These are phyloP conservation scores for Drosera capensis DNA, from an alignment of 148 eudicot species.

Conservation along the genomic window DNA sequence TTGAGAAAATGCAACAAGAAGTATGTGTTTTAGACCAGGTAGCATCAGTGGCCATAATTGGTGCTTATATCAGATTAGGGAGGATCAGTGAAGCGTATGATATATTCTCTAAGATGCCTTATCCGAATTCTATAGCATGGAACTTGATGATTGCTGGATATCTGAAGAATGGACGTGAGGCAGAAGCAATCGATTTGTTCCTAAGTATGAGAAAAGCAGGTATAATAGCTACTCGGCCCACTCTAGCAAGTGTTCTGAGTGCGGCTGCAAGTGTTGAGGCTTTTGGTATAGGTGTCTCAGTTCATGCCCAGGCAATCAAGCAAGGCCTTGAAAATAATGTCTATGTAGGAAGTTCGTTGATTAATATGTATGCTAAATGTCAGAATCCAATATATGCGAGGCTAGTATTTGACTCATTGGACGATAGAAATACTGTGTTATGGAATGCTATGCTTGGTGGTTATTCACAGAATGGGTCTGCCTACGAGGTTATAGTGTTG, in stretches of 20 bases:
- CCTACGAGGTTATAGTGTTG: slow-evolving; percentile 43
- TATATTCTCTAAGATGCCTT: slow-evolving; percentile 45
- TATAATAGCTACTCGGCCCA: slow-evolving; percentile 50
- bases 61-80: slow-evolving; percentile 46
- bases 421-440: slow-evolving; percentile 55
- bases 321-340: slow-evolving; percentile 71
- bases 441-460: slow-evolving; percentile 93
- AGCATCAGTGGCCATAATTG: slow-evolving; percentile 48
- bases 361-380: slow-evolving; percentile 85
- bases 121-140: slow-evolving; percentile 59
- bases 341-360: slow-evolving; percentile 73
- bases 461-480: slow-evolving; percentile 58
- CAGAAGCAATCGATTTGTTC: slow-evolving; percentile 43
- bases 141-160: slow-evolving; percentile 84
- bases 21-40: slow-evolving; percentile 51
- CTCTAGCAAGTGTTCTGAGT: slow-evolving; percentile 78
- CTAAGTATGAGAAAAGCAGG: slow-evolving; percentile 43
- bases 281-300: slow-evolving; percentile 43
- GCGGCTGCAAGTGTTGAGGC: slow-evolving; percentile 52
- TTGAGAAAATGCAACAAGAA: slow-evolving; percentile 32
- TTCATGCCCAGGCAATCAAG: slow-evolving; percentile 66
- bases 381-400: slow-evolving; percentile 40
- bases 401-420: slow-evolving; percentile 36
- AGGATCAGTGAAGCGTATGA: slow-evolving; percentile 51
- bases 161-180: slow-evolving; percentile 38